These are phyloP conservation scores for Pseudocercospora vitis DNA, from an alignment of 2,329 filamentous ascomycete species.

Conservation along the genomic window DNA sequence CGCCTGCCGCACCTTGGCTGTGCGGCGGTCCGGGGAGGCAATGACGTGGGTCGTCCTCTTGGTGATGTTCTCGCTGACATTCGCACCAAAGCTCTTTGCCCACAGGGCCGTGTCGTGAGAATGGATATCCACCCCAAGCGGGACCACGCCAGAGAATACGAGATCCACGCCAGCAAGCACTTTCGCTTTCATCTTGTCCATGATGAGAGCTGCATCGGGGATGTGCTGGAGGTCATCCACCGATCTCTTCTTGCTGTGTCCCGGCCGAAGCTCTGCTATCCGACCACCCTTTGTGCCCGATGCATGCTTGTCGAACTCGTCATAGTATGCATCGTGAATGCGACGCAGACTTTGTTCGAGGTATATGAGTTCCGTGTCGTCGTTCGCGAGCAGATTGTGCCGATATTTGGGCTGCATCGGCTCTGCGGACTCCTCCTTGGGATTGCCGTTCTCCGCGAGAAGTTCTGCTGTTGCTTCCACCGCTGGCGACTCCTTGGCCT, in stretches of 20 bases:
- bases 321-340: slow-evolving; percentile 78
- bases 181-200: slow-evolving; percentile 74
- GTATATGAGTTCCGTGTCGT: slow-evolving; percentile 77
- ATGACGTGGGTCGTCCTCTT: slow-evolving; percentile 67
- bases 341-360: slow-evolving; percentile 73
- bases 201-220: slow-evolving; percentile 82
- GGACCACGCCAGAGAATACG: slow-evolving; percentile 88
- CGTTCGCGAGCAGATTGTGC: slow-evolving; percentile 81
- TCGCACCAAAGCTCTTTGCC: slow-evolving; percentile 81
- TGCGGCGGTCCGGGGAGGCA: slow-evolving; percentile 69
- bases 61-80: slow-evolving; percentile 59
- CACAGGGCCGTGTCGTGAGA: slow-evolving; percentile 83
- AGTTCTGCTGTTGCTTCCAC: slow-evolving; percentile 48
- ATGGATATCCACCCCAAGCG: slow-evolving; percentile 70
- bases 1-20: slow-evolving; percentile 87
- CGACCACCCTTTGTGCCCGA: slow-evolving; percentile 45
- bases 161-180: slow-evolving; percentile 75
- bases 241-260: slow-evolving; percentile 51
- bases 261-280: slow-evolving; percentile 53
- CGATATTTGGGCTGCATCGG: slow-evolving; percentile 47
- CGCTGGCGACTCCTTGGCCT: slow-evolving; percentile 51
- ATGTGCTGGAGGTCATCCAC: slow-evolving; percentile 59
- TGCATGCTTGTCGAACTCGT: slow-evolving; percentile 68
- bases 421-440: slow-evolving; percentile 37
- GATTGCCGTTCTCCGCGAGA: slow-evolving; percentile 37